Percentiles rank a stretch among this genome's conserved stretches.
Evolutionary conservation across 768 basidiomycete genomes (phyloP).

Genomic region (Glaciozyma antarctica): DNA sequence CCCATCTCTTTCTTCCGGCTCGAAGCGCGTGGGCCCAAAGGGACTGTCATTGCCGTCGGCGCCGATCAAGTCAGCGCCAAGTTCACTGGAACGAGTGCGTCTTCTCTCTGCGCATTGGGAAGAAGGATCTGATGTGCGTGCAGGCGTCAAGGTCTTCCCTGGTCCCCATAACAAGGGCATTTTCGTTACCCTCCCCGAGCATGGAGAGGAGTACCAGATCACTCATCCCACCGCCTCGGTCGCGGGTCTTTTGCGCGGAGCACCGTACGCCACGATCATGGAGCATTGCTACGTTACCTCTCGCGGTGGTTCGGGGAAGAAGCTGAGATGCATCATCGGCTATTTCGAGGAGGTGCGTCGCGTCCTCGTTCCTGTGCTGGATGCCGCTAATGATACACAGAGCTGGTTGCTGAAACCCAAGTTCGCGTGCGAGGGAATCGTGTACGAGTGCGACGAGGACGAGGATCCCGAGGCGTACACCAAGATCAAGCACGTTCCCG

Average conservation of each 20-base stretch:
- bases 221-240: conserved; percentile 82
- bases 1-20: conserved; percentile 71
- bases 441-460: conserved; percentile 66
- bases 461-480: conserved; percentile 39
- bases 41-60: conserved; percentile 45
- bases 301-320: background rate
- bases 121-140: background rate
- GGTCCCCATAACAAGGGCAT: conserved; percentile 82
- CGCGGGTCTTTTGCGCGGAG: conserved; percentile 83
- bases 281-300: conserved; percentile 42
- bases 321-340: conserved; percentile 47
- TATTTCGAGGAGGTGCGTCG: conserved; percentile 85
- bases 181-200: conserved; percentile 66
- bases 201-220: conserved; percentile 66
- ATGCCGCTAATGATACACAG: conserved; percentile 6
- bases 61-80: conserved; percentile 82
- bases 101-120: conserved; percentile 30
- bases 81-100: conserved; percentile 15
- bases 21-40: conserved; percentile 13
- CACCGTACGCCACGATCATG: conserved; percentile 78
- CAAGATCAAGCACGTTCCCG: conserved; percentile 76
- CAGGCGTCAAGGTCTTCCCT: conserved; percentile 63
- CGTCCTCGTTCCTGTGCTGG: background rate
- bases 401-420: background rate
- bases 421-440: conserved; percentile 50